A percentile compares a stretch with the other conserved stretches of the same genome.
These are phyloP conservation scores for Fusarium sp. DNA, from an alignment of 2,329 filamentous ascomycete species.

Conservation along the genomic window DNA sequence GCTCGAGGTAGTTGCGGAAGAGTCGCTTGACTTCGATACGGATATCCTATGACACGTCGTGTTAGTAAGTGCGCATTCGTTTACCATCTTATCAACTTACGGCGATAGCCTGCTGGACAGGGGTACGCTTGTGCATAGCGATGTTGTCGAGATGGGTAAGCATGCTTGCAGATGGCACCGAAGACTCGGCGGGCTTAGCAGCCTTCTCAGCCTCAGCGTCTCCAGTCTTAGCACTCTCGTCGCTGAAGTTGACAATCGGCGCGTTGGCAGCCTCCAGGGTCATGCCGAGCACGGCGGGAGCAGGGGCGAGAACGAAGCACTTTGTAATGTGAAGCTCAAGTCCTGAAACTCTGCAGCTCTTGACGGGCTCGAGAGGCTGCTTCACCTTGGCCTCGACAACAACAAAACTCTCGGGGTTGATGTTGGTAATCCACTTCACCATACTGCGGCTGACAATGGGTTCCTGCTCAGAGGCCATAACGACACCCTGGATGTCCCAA, in stretches of 20 bases:
- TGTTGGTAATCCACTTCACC: conserved; percentile 87
- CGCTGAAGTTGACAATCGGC: conserved; percentile 69
- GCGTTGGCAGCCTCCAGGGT: conserved; percentile 68
- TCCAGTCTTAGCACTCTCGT: conserved; percentile 63
- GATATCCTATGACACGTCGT: not conserved
- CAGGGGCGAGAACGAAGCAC: conserved; percentile 80
- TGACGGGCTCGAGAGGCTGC: conserved; percentile 87
- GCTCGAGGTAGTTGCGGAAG: conserved; percentile 73
- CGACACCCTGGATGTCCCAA: conserved; percentile 86
- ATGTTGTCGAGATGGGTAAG: conserved; percentile 91
- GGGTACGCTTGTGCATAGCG: conserved; percentile 90
- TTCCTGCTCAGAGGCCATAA: conserved; percentile 76
- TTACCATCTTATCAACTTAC: not conserved
- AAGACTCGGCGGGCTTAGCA: conserved; percentile 56
- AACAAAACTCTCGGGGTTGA: conserved; percentile 86
- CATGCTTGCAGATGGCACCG: conserved; percentile 78
- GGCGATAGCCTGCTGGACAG: conserved; percentile 87
- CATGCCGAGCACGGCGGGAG: conserved; percentile 69
- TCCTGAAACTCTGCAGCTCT: conserved; percentile 83
- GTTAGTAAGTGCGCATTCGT: not conserved
- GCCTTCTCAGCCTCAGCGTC: conserved; percentile 61
- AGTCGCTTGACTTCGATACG: conserved; percentile 24
- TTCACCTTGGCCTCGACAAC: conserved; percentile 84
- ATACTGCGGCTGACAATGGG: conserved; percentile 61
- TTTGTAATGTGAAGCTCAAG: conserved; percentile 91